Base-by-base conservation (phyloP, 768 basidiomycete genomes). In the Austroboletus festivus region DNA sequence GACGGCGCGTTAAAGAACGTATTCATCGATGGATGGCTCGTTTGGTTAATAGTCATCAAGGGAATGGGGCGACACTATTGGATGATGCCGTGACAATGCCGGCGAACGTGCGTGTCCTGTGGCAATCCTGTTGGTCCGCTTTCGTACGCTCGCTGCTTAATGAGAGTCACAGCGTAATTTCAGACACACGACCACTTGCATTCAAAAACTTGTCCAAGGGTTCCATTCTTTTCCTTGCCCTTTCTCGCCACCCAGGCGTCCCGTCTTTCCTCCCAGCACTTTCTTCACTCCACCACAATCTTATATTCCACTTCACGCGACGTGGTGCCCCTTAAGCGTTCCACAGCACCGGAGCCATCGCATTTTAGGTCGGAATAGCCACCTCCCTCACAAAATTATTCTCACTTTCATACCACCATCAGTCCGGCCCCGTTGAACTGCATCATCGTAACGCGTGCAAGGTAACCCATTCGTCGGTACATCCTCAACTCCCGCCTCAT, bases 21-120 rank as follows among this genome's bases (percentile, higher is more conserved):
- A 47, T 44, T 42, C 42, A 49, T 61, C 47, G 42, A 62, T 55
- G 38, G 30, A 30, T 38, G 39, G 42, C 24, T 41, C 24, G 59
- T 69, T 71, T 53, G 68, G 69, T 23, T 72, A 67, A 33, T 65
- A 19, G 26, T 23, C 30, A 43, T 44, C 56, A 31, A 56, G 56
- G 55, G 50, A 50, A 42, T 21, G 38, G 35, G 40, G 46, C 35
- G 42, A 48, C 47, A 47, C 47, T 33, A 48, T 38, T 39, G 46
- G 49, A 42, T 46, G 33, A 22, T 63, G 65, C 52, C 46, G 65
- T 56, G 48, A 30, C 54, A 19, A 46, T 62, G 59, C 68, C 55
- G 67, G 58, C 68, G 70, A 71, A 71, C 69, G 69, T 71, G 69
- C 69, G 71, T 65, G 47, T 47, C 40, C 30, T 38, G 46, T 54